Evolutionary conservation across 1,284 basidiomycete genomes (phyloP), one percentile per base, ranked within the genome.

Genomic region (Trametes pubescens): DNA sequence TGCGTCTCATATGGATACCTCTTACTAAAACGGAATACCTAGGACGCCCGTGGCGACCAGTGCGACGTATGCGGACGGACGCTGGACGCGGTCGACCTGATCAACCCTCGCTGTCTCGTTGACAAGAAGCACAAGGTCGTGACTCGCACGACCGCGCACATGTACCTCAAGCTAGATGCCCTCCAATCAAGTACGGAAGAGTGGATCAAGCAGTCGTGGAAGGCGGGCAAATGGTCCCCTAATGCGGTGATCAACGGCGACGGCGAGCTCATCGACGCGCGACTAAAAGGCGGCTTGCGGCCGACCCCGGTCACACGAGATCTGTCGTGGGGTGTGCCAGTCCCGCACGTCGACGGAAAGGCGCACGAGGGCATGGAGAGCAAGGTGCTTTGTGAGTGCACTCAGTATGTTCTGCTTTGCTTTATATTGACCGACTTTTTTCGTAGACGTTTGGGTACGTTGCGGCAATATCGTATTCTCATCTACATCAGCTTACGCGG

Each of bases 1-100:
- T 2, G 46, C 7, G 13, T 43, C 56, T 18, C 34, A 38, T 24
- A 18, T 44, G 35, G 21, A 53, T 16, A 55, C 34, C 21, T 22
- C 60, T 6, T 54, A n/a, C 24, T 47, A 9, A 43, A 40, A n/a
- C 18, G 11, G 9, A 1, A 11, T 13, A 0, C 0, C 32, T 8
- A 95, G 91, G 97, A 99, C 71, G 98, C 97, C 43, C 92, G 98
- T 51, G 98, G 98, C 11, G 98, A 99, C 78, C 98, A 99, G 83
- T 99, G 98, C 79, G 98, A 99, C 78, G 86, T 90, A 65, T 99
- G 98, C 75, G 89, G 92, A 47, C 88, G 95, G 68, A 98, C 97
- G 9, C 87, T 98, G 58, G 97, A 98, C 65, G 94, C 96, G 2
- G 87, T 97, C 65, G 96, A 98, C 73, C 88, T 99, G 65, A 86